Evolutionary conservation across 2,329 filamentous ascomycete genomes (phyloP).

Genomic region (Grosmannia serpens): DNA sequence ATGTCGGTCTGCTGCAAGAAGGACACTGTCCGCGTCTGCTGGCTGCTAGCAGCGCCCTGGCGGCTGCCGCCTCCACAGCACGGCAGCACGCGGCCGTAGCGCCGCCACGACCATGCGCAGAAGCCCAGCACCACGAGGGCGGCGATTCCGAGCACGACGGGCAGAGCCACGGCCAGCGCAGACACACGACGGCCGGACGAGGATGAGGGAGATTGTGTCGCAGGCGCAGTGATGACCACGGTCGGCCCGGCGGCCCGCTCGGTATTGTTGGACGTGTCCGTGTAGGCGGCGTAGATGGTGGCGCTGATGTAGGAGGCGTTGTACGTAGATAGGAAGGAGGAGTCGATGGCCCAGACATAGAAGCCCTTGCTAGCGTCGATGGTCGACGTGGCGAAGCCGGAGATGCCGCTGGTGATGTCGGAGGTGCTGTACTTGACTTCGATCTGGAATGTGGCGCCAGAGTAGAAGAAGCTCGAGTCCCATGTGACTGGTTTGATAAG

Average conservation of each 20-base stretch:
- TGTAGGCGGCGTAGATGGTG: conserved; percentile 11
- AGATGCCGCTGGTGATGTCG: neutral
- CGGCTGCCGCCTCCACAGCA: conserved; percentile 8
- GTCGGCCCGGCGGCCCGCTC: conserved; percentile 14
- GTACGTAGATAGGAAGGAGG: conserved; percentile 12
- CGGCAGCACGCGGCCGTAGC: conserved; percentile 13
- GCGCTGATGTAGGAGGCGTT: conserved; percentile 9
- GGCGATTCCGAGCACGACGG: conserved; percentile 18
- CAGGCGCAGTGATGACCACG: conserved; percentile 14
- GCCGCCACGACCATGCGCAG: conserved; percentile 17
- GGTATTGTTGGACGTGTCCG: conserved; percentile 7
- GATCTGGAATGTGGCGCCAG: conserved; percentile 12
- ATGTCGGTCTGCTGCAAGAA: neutral
- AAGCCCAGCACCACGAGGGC: conserved; percentile 10
- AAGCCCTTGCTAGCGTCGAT: conserved; percentile 18
- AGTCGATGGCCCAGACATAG: conserved; percentile 16
- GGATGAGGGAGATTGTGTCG: neutral
- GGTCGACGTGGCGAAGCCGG: conserved; percentile 9
- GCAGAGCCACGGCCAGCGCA: conserved; percentile 16
- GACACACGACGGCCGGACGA: conserved; percentile 6
- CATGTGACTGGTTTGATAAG: conserved; percentile 19
- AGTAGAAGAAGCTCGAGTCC: conserved; percentile 17
- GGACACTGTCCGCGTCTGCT: conserved; percentile 4
- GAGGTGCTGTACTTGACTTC: conserved; percentile 10
- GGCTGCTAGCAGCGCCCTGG: conserved; percentile 15